phyloP scores from a whole-genome alignment of 2,329 filamentous ascomycete genomes.

The Aspergillus thermomutatus region DNA sequence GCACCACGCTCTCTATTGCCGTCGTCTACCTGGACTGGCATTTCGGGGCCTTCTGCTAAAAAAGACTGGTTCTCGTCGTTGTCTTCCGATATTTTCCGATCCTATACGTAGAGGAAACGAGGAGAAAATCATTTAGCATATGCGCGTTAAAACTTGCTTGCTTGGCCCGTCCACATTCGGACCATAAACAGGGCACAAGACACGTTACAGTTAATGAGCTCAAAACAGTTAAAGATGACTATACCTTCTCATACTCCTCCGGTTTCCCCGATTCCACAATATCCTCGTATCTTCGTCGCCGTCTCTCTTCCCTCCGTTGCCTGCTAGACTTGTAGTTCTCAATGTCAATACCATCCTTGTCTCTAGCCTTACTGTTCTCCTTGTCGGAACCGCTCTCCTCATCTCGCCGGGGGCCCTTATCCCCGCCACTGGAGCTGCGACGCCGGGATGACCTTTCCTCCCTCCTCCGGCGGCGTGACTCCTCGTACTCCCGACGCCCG shows the following conservation, averaged over 20 bases:
- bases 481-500: conserved; percentile 30
- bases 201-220: conserved; percentile 17
- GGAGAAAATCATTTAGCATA: conserved; percentile 29
- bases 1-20: conserved; percentile 38
- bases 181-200: conserved; percentile 28
- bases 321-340: conserved; percentile 32
- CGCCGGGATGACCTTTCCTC: conserved; percentile 43
- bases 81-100: conserved; percentile 31
- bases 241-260: conserved; percentile 39
- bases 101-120: conserved; percentile 32
- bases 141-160: conserved; percentile 22
- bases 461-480: conserved; percentile 41
- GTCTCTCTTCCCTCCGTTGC: conserved; percentile 34
- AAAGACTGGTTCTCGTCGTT: conserved; percentile 51
- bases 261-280: conserved; percentile 31
- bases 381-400: conserved; percentile 39
- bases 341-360: conserved; percentile 36
- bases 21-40: conserved; percentile 44
- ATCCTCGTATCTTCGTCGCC: conserved; percentile 37
- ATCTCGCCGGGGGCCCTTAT: conserved; percentile 36
- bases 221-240: conserved; percentile 27
- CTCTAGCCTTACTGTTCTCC: conserved; percentile 32
- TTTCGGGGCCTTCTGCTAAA: conserved; percentile 64
- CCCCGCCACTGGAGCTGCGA: conserved; percentile 40
- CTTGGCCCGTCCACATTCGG: conserved; percentile 17